Evolutionary conservation across 192 early-diverging fungal genomes (phyloP).

Genomic region (Coemansia sp.): DNA sequence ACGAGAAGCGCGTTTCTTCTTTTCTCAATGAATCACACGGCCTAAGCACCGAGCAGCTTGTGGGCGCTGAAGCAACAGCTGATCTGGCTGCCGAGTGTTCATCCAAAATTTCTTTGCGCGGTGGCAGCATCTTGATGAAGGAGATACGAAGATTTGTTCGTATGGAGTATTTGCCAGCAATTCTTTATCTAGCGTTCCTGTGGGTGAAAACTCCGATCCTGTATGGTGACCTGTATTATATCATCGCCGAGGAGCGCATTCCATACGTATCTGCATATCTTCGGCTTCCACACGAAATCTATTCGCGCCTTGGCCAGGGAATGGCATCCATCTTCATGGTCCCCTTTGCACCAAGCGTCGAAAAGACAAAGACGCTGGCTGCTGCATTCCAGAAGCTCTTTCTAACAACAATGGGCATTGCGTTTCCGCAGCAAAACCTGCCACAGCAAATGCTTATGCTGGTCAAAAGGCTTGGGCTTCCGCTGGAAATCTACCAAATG

Average conservation of each 20-base stretch:
- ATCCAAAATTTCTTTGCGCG: neutral
- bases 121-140: neutral
- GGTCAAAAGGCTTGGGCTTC: constrained; percentile 24
- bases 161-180: constrained; percentile 39
- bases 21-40: neutral
- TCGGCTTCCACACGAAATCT: constrained; percentile 17
- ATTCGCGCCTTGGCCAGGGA: constrained; percentile 22
- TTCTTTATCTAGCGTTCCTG: constrained; percentile 27
- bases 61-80: neutral
- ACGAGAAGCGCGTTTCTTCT: neutral
- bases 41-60: neutral
- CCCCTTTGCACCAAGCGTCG: constrained; percentile 13
- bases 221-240: constrained; percentile 30
- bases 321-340: constrained; percentile 12
- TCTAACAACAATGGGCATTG: constrained; percentile 17
- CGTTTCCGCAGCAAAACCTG: constrained; percentile 13
- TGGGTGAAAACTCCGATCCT: constrained; percentile 30
- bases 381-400: constrained; percentile 23
- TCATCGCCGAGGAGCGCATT: constrained; percentile 38
- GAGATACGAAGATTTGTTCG: constrained; percentile 24
- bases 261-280: constrained; percentile 30
- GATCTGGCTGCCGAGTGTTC: no score
- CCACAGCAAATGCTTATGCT: constrained; percentile 25
- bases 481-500: constrained; percentile 27
- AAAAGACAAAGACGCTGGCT: constrained; percentile 4